Evolutionary conservation across 2,329 filamentous ascomycete genomes (phyloP).

Genomic region (Nemania diffusa): DNA sequence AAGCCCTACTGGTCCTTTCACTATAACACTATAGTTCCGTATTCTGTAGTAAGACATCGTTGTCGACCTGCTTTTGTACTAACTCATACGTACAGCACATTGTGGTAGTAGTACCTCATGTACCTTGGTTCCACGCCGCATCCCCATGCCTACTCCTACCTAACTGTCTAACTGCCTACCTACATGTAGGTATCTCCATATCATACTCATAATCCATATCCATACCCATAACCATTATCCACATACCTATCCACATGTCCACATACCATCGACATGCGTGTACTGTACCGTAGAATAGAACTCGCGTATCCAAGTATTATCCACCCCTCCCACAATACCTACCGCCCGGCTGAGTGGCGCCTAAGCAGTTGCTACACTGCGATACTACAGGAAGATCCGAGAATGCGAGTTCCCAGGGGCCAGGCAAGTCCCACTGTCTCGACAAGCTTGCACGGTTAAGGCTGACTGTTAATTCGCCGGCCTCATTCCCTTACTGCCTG

Average conservation of each 20-base stretch:
- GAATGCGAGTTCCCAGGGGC: constrained; percentile 22
- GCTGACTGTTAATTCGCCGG: constrained; percentile 36
- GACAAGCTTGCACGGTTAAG: constrained; percentile 22
- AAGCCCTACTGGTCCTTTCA: background rate
- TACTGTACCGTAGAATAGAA: constrained; percentile 4
- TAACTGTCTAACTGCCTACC: background rate
- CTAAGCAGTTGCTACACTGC: constrained; percentile 2
- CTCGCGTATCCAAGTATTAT: constrained; percentile 20
- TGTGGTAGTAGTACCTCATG: background rate
- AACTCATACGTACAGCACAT: background rate
- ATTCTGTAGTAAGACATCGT: constrained; percentile 19
- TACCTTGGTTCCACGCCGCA: background rate
- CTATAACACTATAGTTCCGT: background rate
- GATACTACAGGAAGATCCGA: constrained; percentile 22
- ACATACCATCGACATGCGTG: constrained; percentile 3
- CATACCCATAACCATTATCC: background rate
- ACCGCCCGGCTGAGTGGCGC: constrained; percentile 15
- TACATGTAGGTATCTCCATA: background rate
- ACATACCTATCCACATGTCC: background rate
- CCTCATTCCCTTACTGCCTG: constrained; percentile 15
- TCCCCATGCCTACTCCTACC: background rate
- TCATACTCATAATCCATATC: background rate
- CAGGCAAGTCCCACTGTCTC: constrained; percentile 18
- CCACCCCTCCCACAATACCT: constrained; percentile 12
- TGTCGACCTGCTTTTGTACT: background rate